Conservation (phyloP, 73 alveolate genomes). For the Paramecium caudatum region DNA sequence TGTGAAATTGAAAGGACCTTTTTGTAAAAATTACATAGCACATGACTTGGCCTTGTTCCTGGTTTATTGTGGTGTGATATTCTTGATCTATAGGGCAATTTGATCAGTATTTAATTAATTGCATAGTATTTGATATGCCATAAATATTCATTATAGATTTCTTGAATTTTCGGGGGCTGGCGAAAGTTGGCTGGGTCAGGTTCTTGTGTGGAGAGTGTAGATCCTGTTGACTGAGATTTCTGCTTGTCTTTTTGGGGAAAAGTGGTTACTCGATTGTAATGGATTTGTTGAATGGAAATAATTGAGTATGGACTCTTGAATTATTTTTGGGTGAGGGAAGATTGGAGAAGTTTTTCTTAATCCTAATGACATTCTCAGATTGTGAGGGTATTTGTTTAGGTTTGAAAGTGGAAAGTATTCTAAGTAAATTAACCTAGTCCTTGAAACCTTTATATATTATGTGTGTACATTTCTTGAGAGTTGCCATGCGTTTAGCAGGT, state of each 20-base stretch:
- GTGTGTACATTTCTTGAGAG: not conserved
- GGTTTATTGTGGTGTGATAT: not conserved
- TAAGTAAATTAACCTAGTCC: conserved; percentile 25
- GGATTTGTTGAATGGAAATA: conserved; percentile 16
- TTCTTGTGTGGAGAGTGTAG: not conserved
- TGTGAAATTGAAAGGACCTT: not conserved
- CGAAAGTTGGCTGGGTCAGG: not conserved
- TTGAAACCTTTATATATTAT: not conserved
- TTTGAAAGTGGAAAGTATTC: conserved; percentile 14
- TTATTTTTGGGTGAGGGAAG: not conserved
- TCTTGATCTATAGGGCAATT: conserved; percentile 8
- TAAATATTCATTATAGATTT: conserved; percentile 37
- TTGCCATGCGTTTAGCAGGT: not conserved
- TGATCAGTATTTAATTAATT: conserved; percentile 22
- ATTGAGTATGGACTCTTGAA: conserved; percentile 12
- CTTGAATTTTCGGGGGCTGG: conserved; percentile 29
- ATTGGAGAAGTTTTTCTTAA: not conserved
- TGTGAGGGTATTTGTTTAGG: not conserved
- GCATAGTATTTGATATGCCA: conserved; percentile 37
- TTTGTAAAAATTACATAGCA: not conserved
- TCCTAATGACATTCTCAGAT: not conserved
- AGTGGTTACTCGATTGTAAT: conserved; percentile 29
- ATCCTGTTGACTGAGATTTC: conserved; percentile 17
- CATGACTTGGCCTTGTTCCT: not conserved
- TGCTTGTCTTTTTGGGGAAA: not conserved